phyloP scores from a whole-genome alignment of 139 green algal species.

The Chlorella ohadii region DNA sequence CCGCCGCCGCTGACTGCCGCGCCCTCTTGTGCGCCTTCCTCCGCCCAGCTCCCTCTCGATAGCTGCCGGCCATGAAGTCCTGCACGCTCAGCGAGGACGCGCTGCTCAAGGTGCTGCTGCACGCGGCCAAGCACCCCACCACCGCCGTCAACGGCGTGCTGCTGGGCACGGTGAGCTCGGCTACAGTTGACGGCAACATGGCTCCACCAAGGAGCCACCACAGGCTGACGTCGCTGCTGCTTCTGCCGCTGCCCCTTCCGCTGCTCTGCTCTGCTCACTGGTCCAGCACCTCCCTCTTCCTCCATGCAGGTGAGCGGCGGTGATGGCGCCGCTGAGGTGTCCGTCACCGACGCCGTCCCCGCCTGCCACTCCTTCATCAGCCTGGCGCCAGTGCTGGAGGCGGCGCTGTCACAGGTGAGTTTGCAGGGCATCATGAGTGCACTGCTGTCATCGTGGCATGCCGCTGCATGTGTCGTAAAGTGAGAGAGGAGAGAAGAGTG shows the following conservation, averaged over 20 bases:
- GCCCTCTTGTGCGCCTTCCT: not conserved
- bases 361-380: slow-evolving; percentile 69
- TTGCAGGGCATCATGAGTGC: no score
- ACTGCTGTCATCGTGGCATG: no score
- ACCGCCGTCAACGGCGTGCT: slow-evolving; percentile 62
- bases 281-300: no score
- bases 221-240: no score
- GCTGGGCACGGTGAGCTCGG: slow-evolving; percentile 43
- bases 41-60: not conserved
- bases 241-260: no score
- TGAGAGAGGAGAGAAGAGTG: no score
- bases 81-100: slow-evolving; percentile 30
- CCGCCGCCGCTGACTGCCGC: not conserved
- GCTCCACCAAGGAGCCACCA: no score
- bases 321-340: slow-evolving; percentile 17
- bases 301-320: no score
- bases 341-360: slow-evolving; percentile 65
- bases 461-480: no score
- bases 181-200: no score
- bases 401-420: slow-evolving; percentile 61
- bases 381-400: slow-evolving; percentile 66
- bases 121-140: slow-evolving; percentile 68
- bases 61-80: not conserved
- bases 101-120: slow-evolving; percentile 63
- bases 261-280: no score